These are phyloP conservation scores for Cucumis melo DNA, from an alignment of 306 rosid species.

Conservation along the genomic window DNA sequence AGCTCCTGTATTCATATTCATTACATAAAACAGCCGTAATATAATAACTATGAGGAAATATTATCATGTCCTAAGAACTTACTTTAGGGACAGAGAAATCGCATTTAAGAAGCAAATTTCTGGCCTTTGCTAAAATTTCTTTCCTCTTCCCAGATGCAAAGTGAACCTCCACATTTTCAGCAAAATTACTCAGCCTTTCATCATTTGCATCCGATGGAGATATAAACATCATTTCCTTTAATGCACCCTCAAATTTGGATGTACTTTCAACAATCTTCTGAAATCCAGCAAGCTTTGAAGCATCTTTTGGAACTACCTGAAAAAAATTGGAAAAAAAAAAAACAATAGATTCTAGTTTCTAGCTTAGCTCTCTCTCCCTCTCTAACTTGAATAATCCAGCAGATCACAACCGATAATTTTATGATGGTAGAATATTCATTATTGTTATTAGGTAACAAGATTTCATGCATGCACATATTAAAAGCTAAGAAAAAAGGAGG, in stretches of 20 bases:
- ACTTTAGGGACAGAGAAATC: conserved; percentile 70
- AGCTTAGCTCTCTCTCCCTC: neutral
- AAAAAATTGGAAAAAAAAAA: neutral
- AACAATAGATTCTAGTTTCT: neutral
- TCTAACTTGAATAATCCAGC: neutral
- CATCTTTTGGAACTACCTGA: conserved; percentile 96
- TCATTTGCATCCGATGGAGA: conserved; percentile 56
- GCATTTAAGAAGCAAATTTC: conserved; percentile 66
- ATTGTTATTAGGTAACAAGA: neutral
- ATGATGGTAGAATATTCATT: neutral
- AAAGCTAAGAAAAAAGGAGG: neutral
- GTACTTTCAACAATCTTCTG: conserved; percentile 61
- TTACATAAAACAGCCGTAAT: conserved; percentile 11
- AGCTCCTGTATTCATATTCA: conserved; percentile 35
- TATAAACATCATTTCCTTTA: conserved; percentile 62
- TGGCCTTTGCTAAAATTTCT: conserved; percentile 77
- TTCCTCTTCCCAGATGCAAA: conserved; percentile 78
- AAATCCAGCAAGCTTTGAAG: conserved; percentile 83
- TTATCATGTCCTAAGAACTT: conserved; percentile 18
- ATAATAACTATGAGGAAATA: conserved; percentile 8
- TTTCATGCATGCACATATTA: neutral
- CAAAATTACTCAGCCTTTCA: conserved; percentile 52
- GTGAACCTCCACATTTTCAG: conserved; percentile 97
- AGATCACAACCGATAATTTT: neutral
- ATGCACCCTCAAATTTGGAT: conserved; percentile 50